A percentile compares a stretch with the other conserved stretches of the same genome.
phyloP scores from a whole-genome alignment of 805 yeast species.

The Candida bentonensis region DNA sequence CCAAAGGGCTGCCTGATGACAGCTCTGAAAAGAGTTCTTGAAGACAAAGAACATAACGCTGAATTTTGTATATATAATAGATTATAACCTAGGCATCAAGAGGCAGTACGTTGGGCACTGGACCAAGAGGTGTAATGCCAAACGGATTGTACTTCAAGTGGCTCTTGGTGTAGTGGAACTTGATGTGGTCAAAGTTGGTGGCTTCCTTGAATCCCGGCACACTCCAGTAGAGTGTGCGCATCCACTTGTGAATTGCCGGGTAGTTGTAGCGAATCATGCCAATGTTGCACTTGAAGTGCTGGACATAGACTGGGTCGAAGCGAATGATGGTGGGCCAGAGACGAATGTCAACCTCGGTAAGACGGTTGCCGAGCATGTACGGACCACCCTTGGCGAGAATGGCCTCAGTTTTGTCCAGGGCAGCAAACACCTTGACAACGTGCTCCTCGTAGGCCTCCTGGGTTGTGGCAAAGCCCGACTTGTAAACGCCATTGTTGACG shows the following conservation, averaged over 20 bases:
- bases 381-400: slow-evolving; percentile 20
- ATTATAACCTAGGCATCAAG: slow-evolving; percentile 13
- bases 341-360: slow-evolving; percentile 87
- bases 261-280: slow-evolving; percentile 66
- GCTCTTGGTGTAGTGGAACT: slow-evolving; percentile 78
- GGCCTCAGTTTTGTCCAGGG: slow-evolving; percentile 31
- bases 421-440: slow-evolving; percentile 50
- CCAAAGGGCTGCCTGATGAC: too few relatives aligned
- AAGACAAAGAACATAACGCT: too few relatives aligned
- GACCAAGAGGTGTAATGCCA: slow-evolving; percentile 81
- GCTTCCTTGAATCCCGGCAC: slow-evolving; percentile 60
- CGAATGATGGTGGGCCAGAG: slow-evolving; percentile 77
- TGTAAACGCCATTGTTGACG: slow-evolving; percentile 89
- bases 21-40: background rate
- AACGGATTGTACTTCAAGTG: slow-evolving; percentile 70
- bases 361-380: slow-evolving; percentile 44
- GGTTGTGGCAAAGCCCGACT: slow-evolving; percentile 74
- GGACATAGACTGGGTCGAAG: slow-evolving; percentile 87
- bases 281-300: slow-evolving; percentile 88
- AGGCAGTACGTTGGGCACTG: slow-evolving; percentile 59
- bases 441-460: slow-evolving; percentile 71
- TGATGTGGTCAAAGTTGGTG: slow-evolving; percentile 81
- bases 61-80: background rate
- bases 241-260: slow-evolving; percentile 69
- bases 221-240: slow-evolving; percentile 73